These are phyloP conservation scores for Euphrasia arctica DNA, from an alignment of 305 asterid species.

Conservation along the genomic window DNA sequence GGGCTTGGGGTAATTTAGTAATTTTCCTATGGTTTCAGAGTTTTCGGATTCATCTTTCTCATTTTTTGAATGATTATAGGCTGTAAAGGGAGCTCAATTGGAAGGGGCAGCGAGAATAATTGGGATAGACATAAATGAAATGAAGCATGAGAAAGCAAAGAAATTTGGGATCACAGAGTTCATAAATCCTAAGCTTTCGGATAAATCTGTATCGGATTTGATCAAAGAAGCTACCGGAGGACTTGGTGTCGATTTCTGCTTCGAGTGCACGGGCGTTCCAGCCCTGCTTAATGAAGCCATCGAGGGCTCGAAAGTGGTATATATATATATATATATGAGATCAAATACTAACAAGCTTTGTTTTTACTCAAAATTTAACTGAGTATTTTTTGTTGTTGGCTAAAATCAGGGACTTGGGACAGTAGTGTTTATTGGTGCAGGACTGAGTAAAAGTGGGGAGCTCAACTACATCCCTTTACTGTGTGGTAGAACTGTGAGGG, in stretches of 20 bases:
- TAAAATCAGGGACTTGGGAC: constrained; percentile 65
- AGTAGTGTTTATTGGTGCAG: constrained; percentile 56
- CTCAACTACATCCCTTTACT: constrained; percentile 52
- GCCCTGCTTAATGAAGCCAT: constrained; percentile 62
- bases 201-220: constrained; percentile 53
- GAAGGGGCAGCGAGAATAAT: constrained; percentile 58
- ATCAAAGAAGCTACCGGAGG: constrained; percentile 70
- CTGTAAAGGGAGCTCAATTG: constrained; percentile 51
- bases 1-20: constrained; percentile 63
- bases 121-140: constrained; percentile 62
- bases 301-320: constrained; percentile 67
- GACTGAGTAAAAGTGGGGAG: constrained; percentile 46
- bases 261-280: constrained; percentile 71
- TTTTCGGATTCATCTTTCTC: constrained; percentile 2
- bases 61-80: constrained; percentile 33
- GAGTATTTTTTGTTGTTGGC: not conserved
- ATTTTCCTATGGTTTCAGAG: not conserved
- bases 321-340: too few species aligned
- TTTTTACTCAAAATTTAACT: not conserved
- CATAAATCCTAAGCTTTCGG: constrained; percentile 51
- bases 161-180: constrained; percentile 70
- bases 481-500: constrained; percentile 60
- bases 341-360: not conserved
- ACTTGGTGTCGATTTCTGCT: constrained; percentile 63
- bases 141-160: constrained; percentile 53